Evolutionary conservation across 169 alveolate species (phyloP).

Genomic region (Cryptosporidium muris): DNA sequence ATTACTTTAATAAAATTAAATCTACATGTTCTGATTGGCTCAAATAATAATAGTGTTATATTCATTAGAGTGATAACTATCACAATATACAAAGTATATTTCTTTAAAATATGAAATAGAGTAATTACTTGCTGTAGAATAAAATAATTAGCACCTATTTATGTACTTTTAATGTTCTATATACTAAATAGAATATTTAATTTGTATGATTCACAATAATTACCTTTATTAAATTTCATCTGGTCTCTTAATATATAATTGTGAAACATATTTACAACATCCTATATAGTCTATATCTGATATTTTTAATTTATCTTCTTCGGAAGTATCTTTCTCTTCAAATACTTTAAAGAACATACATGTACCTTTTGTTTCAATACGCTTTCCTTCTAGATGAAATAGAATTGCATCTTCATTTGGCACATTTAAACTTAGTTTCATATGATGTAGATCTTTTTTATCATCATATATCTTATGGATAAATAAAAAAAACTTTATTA

Average conservation of each 20-base stretch:
- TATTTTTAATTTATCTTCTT: not conserved
- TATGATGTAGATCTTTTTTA: not conserved
- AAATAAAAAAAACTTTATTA: not conserved
- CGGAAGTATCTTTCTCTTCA: not conserved
- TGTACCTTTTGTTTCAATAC: constrained; percentile 46
- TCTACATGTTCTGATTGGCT: not conserved
- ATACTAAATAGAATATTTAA: too few relatives aligned
- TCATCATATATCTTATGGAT: constrained; percentile 4
- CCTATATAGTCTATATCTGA: constrained; percentile 26
- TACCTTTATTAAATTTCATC: not conserved
- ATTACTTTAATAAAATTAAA: constrained; percentile 22
- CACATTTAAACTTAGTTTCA: constrained; percentile 4
- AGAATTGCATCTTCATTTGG: constrained; percentile 13
- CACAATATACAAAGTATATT: too few relatives aligned
- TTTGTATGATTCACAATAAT: too few relatives aligned
- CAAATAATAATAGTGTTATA: too few relatives aligned
- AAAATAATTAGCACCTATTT: too few relatives aligned
- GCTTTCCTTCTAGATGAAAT: constrained; percentile 32
- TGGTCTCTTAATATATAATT: constrained; percentile 30
- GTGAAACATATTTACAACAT: constrained; percentile 38
- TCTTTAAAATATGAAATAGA: too few relatives aligned
- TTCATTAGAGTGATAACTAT: too few relatives aligned
- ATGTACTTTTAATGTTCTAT: too few relatives aligned
- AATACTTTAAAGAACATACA: constrained; percentile 34
- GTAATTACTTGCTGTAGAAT: too few relatives aligned